Evolutionary conservation across 306 rosid genomes (phyloP).

Genomic region (Glycine tomentella): DNA sequence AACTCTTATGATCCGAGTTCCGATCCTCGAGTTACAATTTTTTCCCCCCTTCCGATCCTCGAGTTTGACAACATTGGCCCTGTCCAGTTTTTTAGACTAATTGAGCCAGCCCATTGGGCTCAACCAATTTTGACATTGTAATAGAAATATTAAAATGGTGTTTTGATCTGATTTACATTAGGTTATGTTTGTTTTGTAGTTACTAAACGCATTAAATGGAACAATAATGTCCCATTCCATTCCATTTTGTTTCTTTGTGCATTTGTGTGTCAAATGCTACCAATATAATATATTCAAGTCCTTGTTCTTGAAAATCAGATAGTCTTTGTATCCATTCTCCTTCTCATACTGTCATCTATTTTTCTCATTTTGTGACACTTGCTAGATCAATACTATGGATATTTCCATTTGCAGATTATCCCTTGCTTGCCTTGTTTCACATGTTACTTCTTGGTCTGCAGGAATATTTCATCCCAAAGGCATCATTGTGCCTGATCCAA

Average conservation of each 20-base stretch:
- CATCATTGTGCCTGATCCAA: conserved; percentile 76
- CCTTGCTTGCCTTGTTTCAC: conserved; percentile 11
- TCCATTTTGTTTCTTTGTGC: neutral
- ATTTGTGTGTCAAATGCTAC: neutral
- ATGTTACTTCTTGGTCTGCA: conserved; percentile 45
- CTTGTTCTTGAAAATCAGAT: neutral
- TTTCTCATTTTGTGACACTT: neutral
- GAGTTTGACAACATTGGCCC: too few species aligned
- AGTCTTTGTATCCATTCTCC: neutral
- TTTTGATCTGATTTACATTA: neutral
- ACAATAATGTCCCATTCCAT: conserved; percentile 7
- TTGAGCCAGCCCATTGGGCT: too few species aligned
- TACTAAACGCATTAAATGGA: neutral
- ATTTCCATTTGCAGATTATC: conserved; percentile 36
- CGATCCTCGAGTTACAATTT: too few species aligned
- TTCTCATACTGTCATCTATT: neutral
- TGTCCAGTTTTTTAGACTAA: too few species aligned
- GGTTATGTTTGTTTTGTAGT: neutral
- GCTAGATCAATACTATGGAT: conserved; percentile 13
- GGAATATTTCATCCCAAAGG: conserved; percentile 84
- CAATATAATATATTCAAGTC: neutral
- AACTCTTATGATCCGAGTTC: too few species aligned
- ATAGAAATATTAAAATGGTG: neutral
- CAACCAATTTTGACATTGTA: neutral
- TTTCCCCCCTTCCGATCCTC: too few species aligned